Evolutionary conservation across 2,329 filamentous ascomycete genomes (phyloP), one percentile per base, ranked within the genome.

Genomic region (Aspergillus thermomutatus): DNA sequence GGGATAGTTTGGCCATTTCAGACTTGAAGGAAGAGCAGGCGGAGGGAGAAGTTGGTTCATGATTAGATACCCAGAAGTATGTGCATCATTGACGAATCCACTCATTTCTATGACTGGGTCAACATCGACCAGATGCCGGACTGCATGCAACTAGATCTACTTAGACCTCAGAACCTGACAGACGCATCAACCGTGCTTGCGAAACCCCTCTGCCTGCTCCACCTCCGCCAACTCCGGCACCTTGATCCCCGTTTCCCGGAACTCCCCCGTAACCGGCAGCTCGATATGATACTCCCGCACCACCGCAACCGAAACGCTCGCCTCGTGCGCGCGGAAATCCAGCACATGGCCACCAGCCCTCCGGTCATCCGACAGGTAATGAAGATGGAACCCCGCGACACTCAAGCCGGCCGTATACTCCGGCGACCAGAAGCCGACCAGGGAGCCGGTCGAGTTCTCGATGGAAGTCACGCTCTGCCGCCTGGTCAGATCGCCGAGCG

Each of bases 361-460:
- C 25, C 69, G 60, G 43, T 75, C 73, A 25, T 66, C 63, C 8
- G 70, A 65, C 50, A 78, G 66, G 54, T 77, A 78, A 64, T 78
- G 75, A 54, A 77, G 55, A 64, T 78, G 76, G 55, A 77, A 72
- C 5, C 76, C 75, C 2, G 72, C 72, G 3, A 78, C 72, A 17
- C 71, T 72, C 55, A 77, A 74, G 1, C 75, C 75, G 50, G 74
- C 72, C 69, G 72, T 74, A 49, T 72, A 74, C 34, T 57, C 57
- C 1, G 75, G 76, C 28, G 75, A 72, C 49, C 75, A 64, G 54
- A 79, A 77, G 1, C 77, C 77, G 53, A 80, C 72, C 17, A 80
- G 69, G 2, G 72, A 75, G 1, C 75, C 77, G 10, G 67, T 64
- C 8, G 76, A 66, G 52, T 73, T 60, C 8, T 65, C 54, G 53